These are phyloP conservation scores for Fusarium nodosum DNA, from an alignment of 2,329 filamentous ascomycete species.

Conservation along the genomic window DNA sequence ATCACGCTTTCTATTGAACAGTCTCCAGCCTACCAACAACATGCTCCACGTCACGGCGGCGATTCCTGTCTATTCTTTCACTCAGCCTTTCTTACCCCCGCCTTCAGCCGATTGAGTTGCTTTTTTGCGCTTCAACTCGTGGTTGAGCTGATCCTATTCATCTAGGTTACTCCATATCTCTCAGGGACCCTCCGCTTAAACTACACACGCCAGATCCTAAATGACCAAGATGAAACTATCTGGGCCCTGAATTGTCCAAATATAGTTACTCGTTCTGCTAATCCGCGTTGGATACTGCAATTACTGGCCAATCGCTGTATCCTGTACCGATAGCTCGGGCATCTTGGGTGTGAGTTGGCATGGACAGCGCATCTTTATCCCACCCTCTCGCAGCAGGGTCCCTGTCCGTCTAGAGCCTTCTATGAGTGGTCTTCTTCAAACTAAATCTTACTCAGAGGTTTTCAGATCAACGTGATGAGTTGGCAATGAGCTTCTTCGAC, in stretches of 20 bases:
- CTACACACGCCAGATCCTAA: conserved; percentile 7
- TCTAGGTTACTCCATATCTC: conserved; percentile 33
- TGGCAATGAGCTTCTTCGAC: conserved; percentile 37
- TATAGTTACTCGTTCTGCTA: conserved; percentile 22
- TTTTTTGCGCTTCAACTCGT: conserved; percentile 16
- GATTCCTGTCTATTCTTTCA: conserved; percentile 7
- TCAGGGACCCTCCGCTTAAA: conserved; percentile 24
- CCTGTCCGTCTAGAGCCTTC: conserved; percentile 15
- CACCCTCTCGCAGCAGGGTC: conserved; percentile 32
- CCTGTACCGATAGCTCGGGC: conserved; percentile 31
- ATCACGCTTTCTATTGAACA: conserved; percentile 29
- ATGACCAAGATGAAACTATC: conserved; percentile 18
- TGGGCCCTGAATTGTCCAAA: conserved; percentile 20
- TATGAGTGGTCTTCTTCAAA: conserved; percentile 31
- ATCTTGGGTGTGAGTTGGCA: conserved; percentile 46
- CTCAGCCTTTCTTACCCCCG: neutral
- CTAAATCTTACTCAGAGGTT: conserved; percentile 16
- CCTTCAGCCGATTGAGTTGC: conserved; percentile 24
- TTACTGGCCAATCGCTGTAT: conserved; percentile 35
- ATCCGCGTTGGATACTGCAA: conserved; percentile 5
- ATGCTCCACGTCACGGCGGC: conserved; percentile 25
- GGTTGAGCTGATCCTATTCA: conserved; percentile 15
- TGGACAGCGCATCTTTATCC: conserved; percentile 50
- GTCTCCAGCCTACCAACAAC: conserved; percentile 18
- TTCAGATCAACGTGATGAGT: conserved; percentile 45